These are phyloP conservation scores for Pestalotiopsis sp. DNA, from an alignment of 2,329 filamentous ascomycete genomes.

Conservation along the genomic window DNA sequence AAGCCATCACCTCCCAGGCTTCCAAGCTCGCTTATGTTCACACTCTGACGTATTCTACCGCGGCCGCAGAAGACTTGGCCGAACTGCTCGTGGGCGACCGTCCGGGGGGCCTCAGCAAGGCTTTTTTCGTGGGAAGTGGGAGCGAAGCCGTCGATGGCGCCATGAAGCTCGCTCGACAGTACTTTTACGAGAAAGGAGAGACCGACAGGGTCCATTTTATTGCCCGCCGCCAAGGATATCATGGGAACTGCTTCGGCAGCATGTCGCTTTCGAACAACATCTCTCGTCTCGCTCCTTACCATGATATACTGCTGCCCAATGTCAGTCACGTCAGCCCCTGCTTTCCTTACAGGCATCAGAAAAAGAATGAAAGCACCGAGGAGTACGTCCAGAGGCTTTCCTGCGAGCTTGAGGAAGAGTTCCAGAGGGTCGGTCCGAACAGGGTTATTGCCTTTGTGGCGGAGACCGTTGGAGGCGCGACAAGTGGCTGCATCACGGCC, in stretches of 20 bases:
- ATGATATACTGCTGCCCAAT: constrained; percentile 55
- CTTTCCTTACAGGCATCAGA: constrained; percentile 61
- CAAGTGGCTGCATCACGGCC: constrained; percentile 61
- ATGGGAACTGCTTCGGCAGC: constrained; percentile 69
- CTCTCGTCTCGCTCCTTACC: constrained; percentile 58
- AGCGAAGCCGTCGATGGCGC: constrained; percentile 68
- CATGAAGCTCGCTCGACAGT: constrained; percentile 69
- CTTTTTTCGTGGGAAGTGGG: background rate
- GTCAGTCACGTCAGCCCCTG: constrained; percentile 63
- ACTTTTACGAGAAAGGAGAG: constrained; percentile 58
- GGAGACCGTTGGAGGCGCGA: constrained; percentile 69
- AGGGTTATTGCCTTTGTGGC: constrained; percentile 68
- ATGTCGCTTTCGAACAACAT: constrained; percentile 62
- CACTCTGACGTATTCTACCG: background rate
- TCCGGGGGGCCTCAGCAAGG: background rate
- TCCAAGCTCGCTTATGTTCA: constrained; percentile 28
- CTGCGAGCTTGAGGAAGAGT: constrained; percentile 63
- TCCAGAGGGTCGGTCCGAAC: constrained; percentile 59
- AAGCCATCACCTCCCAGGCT: constrained; percentile 59
- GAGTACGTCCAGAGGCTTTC: constrained; percentile 60
- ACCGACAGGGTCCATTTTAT: constrained; percentile 62
- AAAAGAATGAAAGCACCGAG: constrained; percentile 48
- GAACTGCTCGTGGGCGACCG: background rate
- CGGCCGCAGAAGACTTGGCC: background rate
- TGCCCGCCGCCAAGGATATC: constrained; percentile 65